Evolutionary conservation across 225 moss, liverwort and hornwort genomes (phyloP).

Genomic region (Bryoerythrophyllum caledonicum): DNA sequence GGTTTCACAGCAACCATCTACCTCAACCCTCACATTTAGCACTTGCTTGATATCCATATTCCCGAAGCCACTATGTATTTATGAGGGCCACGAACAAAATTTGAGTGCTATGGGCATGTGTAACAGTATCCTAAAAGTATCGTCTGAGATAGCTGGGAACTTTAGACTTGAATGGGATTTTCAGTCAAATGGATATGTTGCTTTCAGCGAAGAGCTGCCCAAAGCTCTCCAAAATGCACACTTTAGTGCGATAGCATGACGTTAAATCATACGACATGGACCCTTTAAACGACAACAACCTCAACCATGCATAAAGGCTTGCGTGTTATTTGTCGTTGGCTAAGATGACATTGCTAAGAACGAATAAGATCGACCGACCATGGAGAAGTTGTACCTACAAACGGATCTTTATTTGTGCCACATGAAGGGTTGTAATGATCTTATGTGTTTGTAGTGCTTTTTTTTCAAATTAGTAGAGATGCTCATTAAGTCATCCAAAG

Average conservation of each 20-base stretch:
- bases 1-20: no score
- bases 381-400: background rate
- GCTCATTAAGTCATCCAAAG: no score
- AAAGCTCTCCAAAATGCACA: conserved; percentile 5
- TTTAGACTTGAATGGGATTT: conserved; percentile 18
- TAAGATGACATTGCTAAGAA: background rate
- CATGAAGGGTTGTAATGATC: no score
- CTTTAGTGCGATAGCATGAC: background rate
- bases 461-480: no score
- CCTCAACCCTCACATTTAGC: no score
- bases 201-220: conserved; percentile 22
- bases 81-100: no score
- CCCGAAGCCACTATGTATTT: no score
- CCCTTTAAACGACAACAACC: no score
- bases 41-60: no score
- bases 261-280: background rate
- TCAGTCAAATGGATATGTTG: conserved; percentile 26
- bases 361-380: background rate
- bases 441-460: no score
- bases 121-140: background rate
- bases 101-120: no score
- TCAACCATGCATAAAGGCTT: background rate
- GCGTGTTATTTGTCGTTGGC: background rate
- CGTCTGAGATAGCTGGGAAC: background rate
- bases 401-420: background rate